phyloP scores from a whole-genome alignment of 2,329 filamentous ascomycete genomes.

The Fusarium siculi region DNA sequence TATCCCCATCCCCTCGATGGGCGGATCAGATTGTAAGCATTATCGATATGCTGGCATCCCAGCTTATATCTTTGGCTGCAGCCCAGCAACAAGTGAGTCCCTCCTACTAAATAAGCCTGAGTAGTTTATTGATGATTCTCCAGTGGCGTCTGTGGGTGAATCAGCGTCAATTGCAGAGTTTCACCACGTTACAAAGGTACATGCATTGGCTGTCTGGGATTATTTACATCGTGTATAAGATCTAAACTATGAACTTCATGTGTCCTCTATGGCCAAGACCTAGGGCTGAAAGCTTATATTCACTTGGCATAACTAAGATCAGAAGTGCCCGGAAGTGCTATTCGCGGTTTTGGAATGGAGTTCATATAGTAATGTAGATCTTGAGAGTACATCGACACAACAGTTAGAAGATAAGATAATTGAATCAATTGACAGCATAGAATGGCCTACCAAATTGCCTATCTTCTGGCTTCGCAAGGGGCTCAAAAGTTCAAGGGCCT shows the following conservation, averaged over 20 bases:
- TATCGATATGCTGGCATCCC: background rate
- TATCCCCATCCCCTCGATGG: slow-evolving; percentile 5
- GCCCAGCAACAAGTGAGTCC: background rate
- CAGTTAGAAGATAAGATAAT: background rate
- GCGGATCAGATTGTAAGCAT: slow-evolving; percentile 5
- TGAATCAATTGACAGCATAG: no score
- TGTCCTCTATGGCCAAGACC: rapidly evolving
- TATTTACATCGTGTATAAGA: background rate
- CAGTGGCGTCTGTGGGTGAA: slow-evolving; percentile 2
- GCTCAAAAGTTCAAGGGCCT: background rate
- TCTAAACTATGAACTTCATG: background rate
- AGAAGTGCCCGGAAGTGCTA: background rate
- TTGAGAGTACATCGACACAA: background rate
- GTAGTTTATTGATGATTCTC: background rate
- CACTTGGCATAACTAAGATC: background rate
- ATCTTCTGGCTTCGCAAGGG: background rate
- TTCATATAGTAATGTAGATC: background rate
- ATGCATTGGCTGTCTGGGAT: slow-evolving; percentile 7
- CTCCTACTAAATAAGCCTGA: no score
- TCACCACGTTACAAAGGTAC: slow-evolving; percentile 1
- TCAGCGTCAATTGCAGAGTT: background rate
- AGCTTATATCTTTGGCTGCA: slow-evolving; percentile 1
- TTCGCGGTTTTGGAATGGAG: background rate
- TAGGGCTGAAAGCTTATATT: rapidly evolving
- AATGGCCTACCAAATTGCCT: background rate